Percentiles rank a stretch among this genome's conserved stretches.
Conservation (phyloP, 495 filamentous ascomycete species). For the Xylaria venustula region DNA sequence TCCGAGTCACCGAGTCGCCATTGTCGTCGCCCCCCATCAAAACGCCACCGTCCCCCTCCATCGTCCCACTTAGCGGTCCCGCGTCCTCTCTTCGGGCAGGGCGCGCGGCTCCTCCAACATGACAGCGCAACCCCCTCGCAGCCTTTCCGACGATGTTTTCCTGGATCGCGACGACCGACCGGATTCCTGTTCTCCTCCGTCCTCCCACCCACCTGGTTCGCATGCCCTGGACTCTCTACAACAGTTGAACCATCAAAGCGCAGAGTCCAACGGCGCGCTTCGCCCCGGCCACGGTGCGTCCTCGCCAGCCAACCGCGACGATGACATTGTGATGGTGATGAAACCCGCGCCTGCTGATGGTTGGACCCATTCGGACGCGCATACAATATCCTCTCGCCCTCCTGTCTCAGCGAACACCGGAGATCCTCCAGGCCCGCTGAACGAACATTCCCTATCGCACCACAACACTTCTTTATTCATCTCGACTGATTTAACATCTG, state of each 20-base stretch:
- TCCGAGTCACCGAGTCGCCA: neutral
- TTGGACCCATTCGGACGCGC: slow-evolving; percentile 27
- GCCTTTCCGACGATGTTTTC: slow-evolving; percentile 19
- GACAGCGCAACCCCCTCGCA: slow-evolving; percentile 8
- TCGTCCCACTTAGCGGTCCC: neutral
- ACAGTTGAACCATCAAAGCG: slow-evolving; percentile 24
- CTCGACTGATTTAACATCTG: slow-evolving; percentile 34
- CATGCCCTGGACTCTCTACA: slow-evolving; percentile 23
- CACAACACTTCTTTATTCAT: slow-evolving; percentile 28
- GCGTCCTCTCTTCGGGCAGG: slow-evolving; percentile 7
- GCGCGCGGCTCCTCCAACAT: slow-evolving; percentile 11
- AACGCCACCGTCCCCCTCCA: neutral
- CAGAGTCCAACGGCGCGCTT: slow-evolving; percentile 15
- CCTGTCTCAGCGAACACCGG: slow-evolving; percentile 19
- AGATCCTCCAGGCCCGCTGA: slow-evolving; percentile 14
- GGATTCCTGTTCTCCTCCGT: slow-evolving; percentile 6
- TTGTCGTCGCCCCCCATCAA: neutral
- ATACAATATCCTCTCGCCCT: slow-evolving; percentile 28
- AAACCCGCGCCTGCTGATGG: slow-evolving; percentile 11
- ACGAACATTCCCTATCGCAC: slow-evolving; percentile 19
- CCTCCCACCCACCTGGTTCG: slow-evolving; percentile 12
- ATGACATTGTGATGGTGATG: slow-evolving; percentile 17
- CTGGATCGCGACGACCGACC: slow-evolving; percentile 16
- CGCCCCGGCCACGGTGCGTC: neutral
- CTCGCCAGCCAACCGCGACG: slow-evolving; percentile 13